phyloP scores from a whole-genome alignment of 768 basidiomycete species.

The Ephemerocybe angulata region DNA sequence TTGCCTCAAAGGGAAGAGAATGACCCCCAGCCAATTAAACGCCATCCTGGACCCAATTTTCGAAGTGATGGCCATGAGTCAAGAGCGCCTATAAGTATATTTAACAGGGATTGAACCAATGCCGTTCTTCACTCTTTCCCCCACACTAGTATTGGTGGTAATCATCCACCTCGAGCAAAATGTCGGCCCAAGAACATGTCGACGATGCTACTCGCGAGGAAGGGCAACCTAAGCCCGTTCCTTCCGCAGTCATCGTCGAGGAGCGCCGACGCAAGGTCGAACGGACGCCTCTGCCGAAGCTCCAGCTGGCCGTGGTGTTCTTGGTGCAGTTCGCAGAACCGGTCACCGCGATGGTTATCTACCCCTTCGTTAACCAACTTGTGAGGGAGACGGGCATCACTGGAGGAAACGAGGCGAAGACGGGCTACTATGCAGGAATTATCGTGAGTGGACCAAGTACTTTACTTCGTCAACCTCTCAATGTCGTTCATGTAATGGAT shows the following conservation, averaged over 20 bases:
- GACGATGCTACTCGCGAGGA: neutral
- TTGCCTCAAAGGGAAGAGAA: no score
- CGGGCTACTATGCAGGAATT: conserved; percentile 40
- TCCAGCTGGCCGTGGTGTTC: conserved; percentile 4
- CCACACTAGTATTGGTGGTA: neutral
- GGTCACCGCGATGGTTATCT: conserved; percentile 36
- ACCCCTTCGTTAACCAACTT: conserved; percentile 38
- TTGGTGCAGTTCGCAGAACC: conserved; percentile 17
- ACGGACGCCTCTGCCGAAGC: neutral
- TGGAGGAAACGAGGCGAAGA: conserved; percentile 32
- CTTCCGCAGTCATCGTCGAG: neutral
- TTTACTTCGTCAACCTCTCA: no score
- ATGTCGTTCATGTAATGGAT: neutral
- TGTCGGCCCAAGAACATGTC: neutral
- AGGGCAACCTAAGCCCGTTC: no score
- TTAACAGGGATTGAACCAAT: no score
- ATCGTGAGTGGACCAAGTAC: conserved; percentile 25
- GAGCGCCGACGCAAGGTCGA: neutral
- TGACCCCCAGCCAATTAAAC: no score
- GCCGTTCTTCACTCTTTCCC: neutral
- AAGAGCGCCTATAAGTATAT: no score
- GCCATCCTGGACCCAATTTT: no score
- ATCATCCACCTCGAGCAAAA: no score
- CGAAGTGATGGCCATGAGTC: no score
- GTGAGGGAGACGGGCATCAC: conserved; percentile 35